phyloP scores from a whole-genome alignment of 345 rosid genomes.

The Cardiospermum halicacabum region DNA sequence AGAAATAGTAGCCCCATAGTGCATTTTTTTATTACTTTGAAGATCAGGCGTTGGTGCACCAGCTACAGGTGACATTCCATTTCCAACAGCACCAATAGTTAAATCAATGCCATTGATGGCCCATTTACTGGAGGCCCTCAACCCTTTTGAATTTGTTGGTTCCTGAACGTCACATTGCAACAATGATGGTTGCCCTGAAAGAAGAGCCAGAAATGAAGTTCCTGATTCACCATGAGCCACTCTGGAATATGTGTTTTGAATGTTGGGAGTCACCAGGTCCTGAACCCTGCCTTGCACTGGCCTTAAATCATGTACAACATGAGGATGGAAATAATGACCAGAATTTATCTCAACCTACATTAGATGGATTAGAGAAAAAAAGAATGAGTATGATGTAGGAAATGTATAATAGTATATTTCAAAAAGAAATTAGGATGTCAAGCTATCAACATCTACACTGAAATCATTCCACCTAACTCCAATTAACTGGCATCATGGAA shows the following conservation, averaged over 20 bases:
- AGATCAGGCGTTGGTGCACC: constrained; percentile 17
- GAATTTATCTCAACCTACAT: constrained; percentile 26
- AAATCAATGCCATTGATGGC: constrained; percentile 12
- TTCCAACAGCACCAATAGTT: constrained; percentile 21
- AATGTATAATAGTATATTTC: background rate
- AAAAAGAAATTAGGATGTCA: background rate
- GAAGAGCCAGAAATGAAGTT: constrained; percentile 39
- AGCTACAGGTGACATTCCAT: constrained; percentile 13
- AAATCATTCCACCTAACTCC: background rate
- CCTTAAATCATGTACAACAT: constrained; percentile 24
- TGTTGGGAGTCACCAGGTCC: constrained; percentile 13
- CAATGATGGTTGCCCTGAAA: constrained; percentile 33
- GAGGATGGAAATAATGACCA: constrained; percentile 19
- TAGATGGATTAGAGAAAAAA: background rate
- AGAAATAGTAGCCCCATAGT: constrained; percentile 11
- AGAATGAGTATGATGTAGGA: background rate
- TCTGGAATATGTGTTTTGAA: constrained; percentile 17
- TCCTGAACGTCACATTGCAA: constrained; percentile 34
- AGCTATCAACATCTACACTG: background rate
- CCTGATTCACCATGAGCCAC: constrained; percentile 18
- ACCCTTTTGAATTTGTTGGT: constrained; percentile 23
- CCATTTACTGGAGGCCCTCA: constrained; percentile 18
- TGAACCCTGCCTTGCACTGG: constrained; percentile 23
- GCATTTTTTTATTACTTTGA: constrained; percentile 17
- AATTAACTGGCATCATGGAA: background rate